These are phyloP conservation scores for Colletotrichum liriopes DNA, from an alignment of 2,329 filamentous ascomycete genomes.

Conservation along the genomic window DNA sequence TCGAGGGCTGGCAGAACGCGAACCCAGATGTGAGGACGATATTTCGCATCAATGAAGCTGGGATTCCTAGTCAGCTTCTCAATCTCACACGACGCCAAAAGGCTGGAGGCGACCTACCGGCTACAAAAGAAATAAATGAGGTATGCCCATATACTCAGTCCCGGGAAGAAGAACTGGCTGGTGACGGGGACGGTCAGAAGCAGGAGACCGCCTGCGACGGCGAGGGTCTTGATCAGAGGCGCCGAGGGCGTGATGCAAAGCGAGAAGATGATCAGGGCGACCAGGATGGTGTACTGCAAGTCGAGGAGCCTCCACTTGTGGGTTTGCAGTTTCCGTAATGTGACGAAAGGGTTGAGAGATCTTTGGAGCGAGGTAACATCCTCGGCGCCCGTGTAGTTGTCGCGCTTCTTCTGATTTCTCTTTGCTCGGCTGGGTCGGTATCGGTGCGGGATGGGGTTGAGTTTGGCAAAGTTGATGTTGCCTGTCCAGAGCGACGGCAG, in stretches of 20 bases:
- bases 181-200: conserved; percentile 87
- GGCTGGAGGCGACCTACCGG: conserved; percentile 75
- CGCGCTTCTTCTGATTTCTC: conserved; percentile 57
- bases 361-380: conserved; percentile 84
- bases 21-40: conserved; percentile 95
- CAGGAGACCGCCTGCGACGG: conserved; percentile 76
- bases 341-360: conserved; percentile 86
- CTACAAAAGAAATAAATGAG: conserved; percentile 93
- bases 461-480: conserved; percentile 58
- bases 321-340: conserved; percentile 80
- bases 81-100: background rate
- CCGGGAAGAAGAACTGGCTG: conserved; percentile 91
- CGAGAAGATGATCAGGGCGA: conserved; percentile 84
- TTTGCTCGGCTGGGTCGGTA: conserved; percentile 58
- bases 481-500: conserved; percentile 57
- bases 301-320: conserved; percentile 89
- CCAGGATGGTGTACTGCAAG: conserved; percentile 85
- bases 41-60: conserved; percentile 91
- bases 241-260: conserved; percentile 87
- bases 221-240: conserved; percentile 82
- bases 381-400: conserved; percentile 55
- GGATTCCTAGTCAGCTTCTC: conserved; percentile 22
- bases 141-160: conserved; percentile 88
- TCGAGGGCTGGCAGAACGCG: conserved; percentile 94
- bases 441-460: conserved; percentile 60